Evolutionary conservation across 768 basidiomycete species (phyloP).

Genomic region (Termitomyces sp.): DNA sequence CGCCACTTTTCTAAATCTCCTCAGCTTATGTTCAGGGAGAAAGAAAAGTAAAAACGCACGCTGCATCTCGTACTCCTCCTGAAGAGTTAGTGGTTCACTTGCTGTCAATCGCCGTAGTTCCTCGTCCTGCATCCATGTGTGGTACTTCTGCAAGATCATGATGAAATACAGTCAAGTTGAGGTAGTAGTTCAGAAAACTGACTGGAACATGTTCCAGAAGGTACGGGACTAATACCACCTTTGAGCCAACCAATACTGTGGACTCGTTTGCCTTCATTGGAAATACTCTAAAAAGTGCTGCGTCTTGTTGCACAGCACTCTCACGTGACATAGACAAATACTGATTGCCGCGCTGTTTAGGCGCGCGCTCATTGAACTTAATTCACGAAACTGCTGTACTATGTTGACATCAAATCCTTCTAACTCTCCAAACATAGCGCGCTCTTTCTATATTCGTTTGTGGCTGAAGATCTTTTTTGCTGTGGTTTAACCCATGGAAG

Average conservation of each 20-base stretch:
- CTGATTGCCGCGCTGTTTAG: too few relatives aligned
- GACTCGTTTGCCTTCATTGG: conserved; percentile 63
- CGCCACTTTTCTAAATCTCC: conserved; percentile 70
- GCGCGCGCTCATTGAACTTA: too few relatives aligned
- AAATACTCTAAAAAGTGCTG: background rate
- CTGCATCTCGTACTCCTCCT: conserved; percentile 89
- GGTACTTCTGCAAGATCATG: conserved; percentile 58
- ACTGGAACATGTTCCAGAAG: conserved; percentile 49
- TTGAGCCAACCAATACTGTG: conserved; percentile 59
- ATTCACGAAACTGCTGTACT: background rate
- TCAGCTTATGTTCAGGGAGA: background rate
- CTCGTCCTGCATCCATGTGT: conserved; percentile 82
- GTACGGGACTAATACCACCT: conserved; percentile 81
- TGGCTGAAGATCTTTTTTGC: background rate
- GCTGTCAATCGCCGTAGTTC: conserved; percentile 75
- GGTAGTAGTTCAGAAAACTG: conserved; percentile 12
- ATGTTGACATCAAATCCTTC: too few relatives aligned
- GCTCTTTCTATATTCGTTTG: background rate
- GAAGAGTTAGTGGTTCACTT: conserved; percentile 74
- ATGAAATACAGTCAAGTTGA: background rate
- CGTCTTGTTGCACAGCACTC: too few relatives aligned
- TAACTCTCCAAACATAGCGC: background rate
- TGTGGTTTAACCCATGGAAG: background rate
- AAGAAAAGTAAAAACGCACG: conserved; percentile 33
- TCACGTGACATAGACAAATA: background rate